phyloP scores from a whole-genome alignment of 2,329 filamentous ascomycete genomes.

The Escovopsis sp. region DNA sequence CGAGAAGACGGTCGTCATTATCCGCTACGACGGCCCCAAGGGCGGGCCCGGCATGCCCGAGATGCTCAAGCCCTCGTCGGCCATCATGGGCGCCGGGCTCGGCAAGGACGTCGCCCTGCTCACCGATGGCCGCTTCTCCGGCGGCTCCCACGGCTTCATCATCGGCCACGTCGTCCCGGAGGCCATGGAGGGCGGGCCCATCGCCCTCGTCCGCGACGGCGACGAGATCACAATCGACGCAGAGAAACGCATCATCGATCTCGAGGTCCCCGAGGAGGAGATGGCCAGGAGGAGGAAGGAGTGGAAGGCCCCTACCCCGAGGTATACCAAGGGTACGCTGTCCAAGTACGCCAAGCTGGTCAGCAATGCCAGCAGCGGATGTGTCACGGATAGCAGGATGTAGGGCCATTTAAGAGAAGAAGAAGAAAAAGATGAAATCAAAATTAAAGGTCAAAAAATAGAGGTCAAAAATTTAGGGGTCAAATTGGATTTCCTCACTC shows the following conservation, averaged over 20 bases:
- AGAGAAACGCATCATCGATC: constrained; percentile 53
- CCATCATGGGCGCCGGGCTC: constrained; percentile 82
- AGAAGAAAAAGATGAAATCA: background rate
- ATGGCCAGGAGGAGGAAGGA: constrained; percentile 39
- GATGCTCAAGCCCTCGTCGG: constrained; percentile 83
- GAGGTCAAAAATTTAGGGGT: too few relatives aligned
- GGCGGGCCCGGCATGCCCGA: constrained; percentile 92
- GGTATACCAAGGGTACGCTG: constrained; percentile 49
- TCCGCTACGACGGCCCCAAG: constrained; percentile 87
- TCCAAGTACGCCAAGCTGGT: constrained; percentile 53
- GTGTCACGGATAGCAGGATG: constrained; percentile 35
- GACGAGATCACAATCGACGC: constrained; percentile 74
- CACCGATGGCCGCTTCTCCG: constrained; percentile 63
- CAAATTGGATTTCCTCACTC: too few relatives aligned
- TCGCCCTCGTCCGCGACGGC: constrained; percentile 67
- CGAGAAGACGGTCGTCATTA: constrained; percentile 80
- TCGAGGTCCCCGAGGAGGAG: constrained; percentile 52
- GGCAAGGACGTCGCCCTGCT: constrained; percentile 61
- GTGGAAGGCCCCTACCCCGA: constrained; percentile 48
- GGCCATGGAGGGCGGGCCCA: constrained; percentile 72
- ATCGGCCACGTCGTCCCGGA: constrained; percentile 83
- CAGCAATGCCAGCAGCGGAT: constrained; percentile 43
- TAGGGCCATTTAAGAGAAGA: background rate
- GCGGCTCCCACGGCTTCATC: constrained; percentile 73
- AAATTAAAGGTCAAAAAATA: background rate